Evolutionary conservation across 306 rosid genomes (phyloP).

Genomic region (Albizia julibrissin): DNA sequence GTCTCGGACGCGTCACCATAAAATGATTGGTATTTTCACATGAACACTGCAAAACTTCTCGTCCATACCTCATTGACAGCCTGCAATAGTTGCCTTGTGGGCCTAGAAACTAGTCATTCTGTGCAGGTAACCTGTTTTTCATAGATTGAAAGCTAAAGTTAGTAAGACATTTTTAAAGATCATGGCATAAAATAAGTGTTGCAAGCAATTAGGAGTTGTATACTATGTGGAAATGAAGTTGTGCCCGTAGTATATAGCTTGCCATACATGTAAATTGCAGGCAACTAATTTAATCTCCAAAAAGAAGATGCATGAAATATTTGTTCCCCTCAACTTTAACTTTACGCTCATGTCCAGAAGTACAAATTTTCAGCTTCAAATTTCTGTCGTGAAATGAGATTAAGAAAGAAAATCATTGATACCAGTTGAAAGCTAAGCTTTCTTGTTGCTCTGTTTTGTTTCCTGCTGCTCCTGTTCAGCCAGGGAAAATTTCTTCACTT

Average conservation of each 20-base stretch:
- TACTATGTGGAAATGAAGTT: too few species aligned
- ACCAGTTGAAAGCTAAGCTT: slow-evolving; percentile 44
- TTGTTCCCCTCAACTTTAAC: slow-evolving; percentile 18
- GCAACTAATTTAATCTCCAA: background rate
- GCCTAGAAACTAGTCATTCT: too few species aligned
- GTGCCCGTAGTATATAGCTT: background rate
- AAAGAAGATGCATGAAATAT: slow-evolving; percentile 8
- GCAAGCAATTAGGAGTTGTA: background rate
- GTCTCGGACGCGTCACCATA: background rate
- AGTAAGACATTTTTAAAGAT: too few species aligned
- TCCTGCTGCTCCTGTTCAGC: slow-evolving; percentile 56
- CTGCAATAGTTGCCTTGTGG: too few species aligned
- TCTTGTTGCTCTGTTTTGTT: slow-evolving; percentile 46
- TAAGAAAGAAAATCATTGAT: background rate
- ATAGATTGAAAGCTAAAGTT: too few species aligned
- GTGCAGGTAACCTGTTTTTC: too few species aligned
- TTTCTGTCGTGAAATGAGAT: slow-evolving; percentile 8
- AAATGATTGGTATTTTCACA: background rate
- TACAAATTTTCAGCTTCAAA: background rate
- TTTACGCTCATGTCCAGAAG: slow-evolving; percentile 1
- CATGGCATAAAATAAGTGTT: too few species aligned
- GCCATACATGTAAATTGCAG: background rate
- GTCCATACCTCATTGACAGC: too few species aligned
- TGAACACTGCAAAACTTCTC: too few species aligned
- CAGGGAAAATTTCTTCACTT: slow-evolving; percentile 82